Evolutionary conservation across 2,329 filamentous ascomycete species (phyloP).

Genomic region (Annulohypoxylon truncatum): DNA sequence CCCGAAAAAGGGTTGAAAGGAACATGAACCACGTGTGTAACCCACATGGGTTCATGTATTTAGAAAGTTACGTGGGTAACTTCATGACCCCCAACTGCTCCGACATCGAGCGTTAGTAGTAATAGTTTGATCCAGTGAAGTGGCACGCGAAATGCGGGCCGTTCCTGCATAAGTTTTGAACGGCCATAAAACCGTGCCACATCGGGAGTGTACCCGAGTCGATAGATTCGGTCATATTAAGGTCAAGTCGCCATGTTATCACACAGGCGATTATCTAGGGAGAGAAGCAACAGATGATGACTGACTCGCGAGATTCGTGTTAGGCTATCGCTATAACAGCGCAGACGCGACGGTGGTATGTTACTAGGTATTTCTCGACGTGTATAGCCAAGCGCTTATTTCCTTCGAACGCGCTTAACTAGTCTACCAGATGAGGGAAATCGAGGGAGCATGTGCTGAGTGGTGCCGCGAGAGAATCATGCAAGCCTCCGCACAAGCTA

Average conservation of each 20-base stretch:
- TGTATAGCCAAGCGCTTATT: conserved; percentile 27
- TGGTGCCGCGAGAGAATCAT: conserved; percentile 17
- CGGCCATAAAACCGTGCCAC: conserved; percentile 14
- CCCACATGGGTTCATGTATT: not conserved
- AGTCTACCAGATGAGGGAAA: conserved; percentile 11
- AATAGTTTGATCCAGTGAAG: conserved; percentile 28
- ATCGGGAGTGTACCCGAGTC: conserved; percentile 36
- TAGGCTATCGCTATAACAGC: conserved; percentile 1
- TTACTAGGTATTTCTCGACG: not conserved
- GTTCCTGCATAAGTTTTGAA: conserved; percentile 39
- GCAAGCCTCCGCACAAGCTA: conserved; percentile 12
- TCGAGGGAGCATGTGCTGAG: conserved; percentile 11
- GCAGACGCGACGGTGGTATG: conserved; percentile 1
- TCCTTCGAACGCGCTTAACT: conserved; percentile 27
- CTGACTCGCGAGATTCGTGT: conserved; percentile 16
- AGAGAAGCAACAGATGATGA: not conserved
- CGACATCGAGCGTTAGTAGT: conserved; percentile 4
- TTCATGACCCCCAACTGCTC: conserved; percentile 7
- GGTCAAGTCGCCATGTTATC: conserved; percentile 35
- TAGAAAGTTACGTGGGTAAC: not conserved
- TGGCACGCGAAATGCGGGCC: conserved; percentile 39
- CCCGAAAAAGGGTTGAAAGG: conserved; percentile 2
- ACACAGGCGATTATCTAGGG: conserved; percentile 10
- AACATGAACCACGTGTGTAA: conserved; percentile 24
- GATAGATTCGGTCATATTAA: conserved; percentile 26